Percentiles rank a stretch among this genome's conserved stretches.
phyloP scores from a whole-genome alignment of 169 alveolate genomes.

The Besnoitia besnoiti region DNA sequence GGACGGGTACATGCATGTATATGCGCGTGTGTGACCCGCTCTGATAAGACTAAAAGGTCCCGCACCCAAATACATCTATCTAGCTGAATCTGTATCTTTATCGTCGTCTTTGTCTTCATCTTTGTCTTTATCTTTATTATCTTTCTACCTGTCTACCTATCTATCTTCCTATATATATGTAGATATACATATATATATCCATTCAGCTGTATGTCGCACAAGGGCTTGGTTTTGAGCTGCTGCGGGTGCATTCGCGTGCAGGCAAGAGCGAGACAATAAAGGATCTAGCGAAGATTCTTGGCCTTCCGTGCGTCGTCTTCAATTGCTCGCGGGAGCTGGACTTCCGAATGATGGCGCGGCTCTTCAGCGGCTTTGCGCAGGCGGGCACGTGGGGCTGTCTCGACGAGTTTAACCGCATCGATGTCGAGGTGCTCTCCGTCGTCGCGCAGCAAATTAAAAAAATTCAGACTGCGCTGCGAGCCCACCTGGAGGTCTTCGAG shows the following conservation, averaged over 20 bases:
- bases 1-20: neutral
- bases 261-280: conserved; percentile 97
- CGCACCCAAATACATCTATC: no score
- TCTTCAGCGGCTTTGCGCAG: conserved; percentile 94
- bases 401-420: conserved; percentile 96
- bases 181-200: no score
- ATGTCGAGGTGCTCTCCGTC: conserved; percentile 94
- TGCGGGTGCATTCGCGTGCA: no score
- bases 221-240: no score
- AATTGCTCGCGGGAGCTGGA: conserved; percentile 95
- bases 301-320: conserved; percentile 93
- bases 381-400: conserved; percentile 98
- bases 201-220: no score
- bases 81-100: no score
- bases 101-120: neutral
- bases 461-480: conserved; percentile 90
- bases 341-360: conserved; percentile 89
- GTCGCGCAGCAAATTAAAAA: conserved; percentile 93
- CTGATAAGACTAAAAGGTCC: no score
- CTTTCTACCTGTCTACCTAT: no score
- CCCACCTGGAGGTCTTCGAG: conserved; percentile 78
- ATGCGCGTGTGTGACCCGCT: no score
- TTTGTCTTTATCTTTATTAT: neutral
- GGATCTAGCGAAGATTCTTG: conserved; percentile 94
- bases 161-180: no score